phyloP scores from a whole-genome alignment of 495 filamentous ascomycete species.

The Talaromyces liani region DNA sequence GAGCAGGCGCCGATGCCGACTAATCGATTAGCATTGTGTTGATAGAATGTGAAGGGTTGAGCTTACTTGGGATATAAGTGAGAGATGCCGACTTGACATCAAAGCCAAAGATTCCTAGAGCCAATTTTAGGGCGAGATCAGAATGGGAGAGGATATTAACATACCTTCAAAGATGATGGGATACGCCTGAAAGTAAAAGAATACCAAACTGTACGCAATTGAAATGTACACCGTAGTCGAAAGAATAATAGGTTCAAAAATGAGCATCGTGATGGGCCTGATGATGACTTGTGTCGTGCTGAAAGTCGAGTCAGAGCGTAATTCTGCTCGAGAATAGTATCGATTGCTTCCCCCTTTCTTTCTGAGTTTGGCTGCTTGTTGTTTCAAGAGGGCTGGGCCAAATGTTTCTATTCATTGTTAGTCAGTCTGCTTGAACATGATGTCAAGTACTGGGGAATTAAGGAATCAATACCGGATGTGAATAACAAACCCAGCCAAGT shows the following conservation, averaged over 20 bases:
- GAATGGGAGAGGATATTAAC: not conserved
- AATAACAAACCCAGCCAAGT: slow-evolving; percentile 36
- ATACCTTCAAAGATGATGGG: slow-evolving; percentile 53
- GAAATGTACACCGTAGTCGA: slow-evolving; percentile 56
- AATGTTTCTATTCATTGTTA: slow-evolving; percentile 48
- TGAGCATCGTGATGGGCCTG: slow-evolving; percentile 39
- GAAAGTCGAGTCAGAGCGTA: slow-evolving; percentile 31
- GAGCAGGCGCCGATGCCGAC: slow-evolving; percentile 16
- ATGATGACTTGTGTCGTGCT: slow-evolving; percentile 37
- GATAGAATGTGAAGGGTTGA: not conserved
- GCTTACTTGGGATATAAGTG: slow-evolving; percentile 34
- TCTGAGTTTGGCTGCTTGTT: slow-evolving; percentile 55
- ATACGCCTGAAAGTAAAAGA: slow-evolving; percentile 59
- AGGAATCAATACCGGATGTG: slow-evolving; percentile 37
- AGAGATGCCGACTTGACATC: slow-evolving; percentile 31
- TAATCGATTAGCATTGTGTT: not conserved
- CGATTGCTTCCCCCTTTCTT: slow-evolving; percentile 44
- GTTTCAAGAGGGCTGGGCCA: slow-evolving; percentile 58
- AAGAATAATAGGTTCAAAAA: slow-evolving; percentile 14
- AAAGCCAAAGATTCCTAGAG: slow-evolving; percentile 26
- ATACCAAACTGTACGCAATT: slow-evolving; percentile 68
- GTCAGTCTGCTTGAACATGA: not conserved
- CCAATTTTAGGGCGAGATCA: too few species aligned
- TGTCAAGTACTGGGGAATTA: slow-evolving; percentile 8
- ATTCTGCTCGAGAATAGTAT: slow-evolving; percentile 30